Evolutionary conservation across 192 early-diverging fungal species (phyloP), one percentile per base, ranked within the genome.

Genomic region (Umbelopsis vinacea): DNA sequence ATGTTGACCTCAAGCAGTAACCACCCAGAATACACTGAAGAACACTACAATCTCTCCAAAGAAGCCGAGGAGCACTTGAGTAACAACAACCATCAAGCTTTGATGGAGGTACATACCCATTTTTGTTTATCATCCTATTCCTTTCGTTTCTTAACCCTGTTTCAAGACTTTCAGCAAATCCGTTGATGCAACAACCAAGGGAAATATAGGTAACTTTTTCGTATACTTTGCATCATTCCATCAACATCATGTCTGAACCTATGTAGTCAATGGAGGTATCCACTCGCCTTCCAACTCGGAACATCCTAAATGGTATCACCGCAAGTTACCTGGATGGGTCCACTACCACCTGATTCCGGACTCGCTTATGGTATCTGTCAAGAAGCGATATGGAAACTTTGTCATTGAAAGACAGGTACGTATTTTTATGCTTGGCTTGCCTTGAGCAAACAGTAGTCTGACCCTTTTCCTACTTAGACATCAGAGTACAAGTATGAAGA

Each of bases 401-500:
- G 75, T 85, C 3, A 26, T 76, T 1, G 15, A 79, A 17, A 76
- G 84, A 22, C 52, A 76, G 76, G 83, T 79, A 75, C 45, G 55
- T 3, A 22, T n/a, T 21, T 43, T 12, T 5, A 50, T 48, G 26
- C 43, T 38, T 1, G 0, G 21, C 14, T 11, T 6, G 40, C 2
- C 0, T 43, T 43, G 40, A 43, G 40, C 40, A 12, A 46, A 3
- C 2, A 19, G 37, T 24, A 43, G 35, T 11, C 23, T 46, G 26
- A 70, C 33, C 1, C 38, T n/a, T 10, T 52, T 33, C 2, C 12
- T 45, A 8, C 46, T 15, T 72, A 85, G 80, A 82, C 79, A 11
- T 73, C 70, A 29, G 73, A 77, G 37, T 80, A 75, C 48, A 66
- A 72, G 14, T 86, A 81, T 75, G 84, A 86, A 54, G 82, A 86